Conservation (phyloP, 192 early-diverging fungal species). For the Podila clonocystis region DNA sequence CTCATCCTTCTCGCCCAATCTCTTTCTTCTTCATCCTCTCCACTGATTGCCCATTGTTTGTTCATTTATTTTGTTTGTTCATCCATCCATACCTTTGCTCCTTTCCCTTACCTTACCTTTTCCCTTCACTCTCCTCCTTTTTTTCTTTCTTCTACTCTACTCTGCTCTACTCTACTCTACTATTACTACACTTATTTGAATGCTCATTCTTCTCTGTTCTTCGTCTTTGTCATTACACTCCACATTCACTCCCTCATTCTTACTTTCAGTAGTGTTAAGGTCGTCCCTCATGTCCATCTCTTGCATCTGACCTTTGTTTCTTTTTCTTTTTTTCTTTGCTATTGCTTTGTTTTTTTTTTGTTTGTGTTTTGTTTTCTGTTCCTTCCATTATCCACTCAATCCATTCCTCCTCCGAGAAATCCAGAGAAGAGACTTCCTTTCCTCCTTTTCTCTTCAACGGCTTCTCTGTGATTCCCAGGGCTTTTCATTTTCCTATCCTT, state of each 20-base stretch:
- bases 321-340: neutral
- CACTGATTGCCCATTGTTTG: neutral
- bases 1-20: neutral
- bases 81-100: neutral
- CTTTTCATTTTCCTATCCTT: slow-evolving; percentile 5
- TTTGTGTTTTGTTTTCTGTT: neutral
- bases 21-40: neutral
- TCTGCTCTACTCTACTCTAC: too few relatives aligned
- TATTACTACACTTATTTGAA: too few relatives aligned
- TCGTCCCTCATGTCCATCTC: too few relatives aligned
- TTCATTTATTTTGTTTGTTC: neutral
- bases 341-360: neutral
- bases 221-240: too few relatives aligned
- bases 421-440: neutral
- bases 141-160: neutral
- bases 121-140: neutral
- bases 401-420: too few relatives aligned
- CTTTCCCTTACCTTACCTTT: neutral
- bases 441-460: neutral
- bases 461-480: too few relatives aligned
- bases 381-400: too few relatives aligned
- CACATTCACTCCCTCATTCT: too few relatives aligned
- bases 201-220: too few relatives aligned
- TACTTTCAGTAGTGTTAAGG: too few relatives aligned
- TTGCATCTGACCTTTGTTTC: too few relatives aligned